These are phyloP conservation scores for Blepharisma japonicum DNA, from an alignment of 73 alveolate genomes.

Conservation along the genomic window DNA sequence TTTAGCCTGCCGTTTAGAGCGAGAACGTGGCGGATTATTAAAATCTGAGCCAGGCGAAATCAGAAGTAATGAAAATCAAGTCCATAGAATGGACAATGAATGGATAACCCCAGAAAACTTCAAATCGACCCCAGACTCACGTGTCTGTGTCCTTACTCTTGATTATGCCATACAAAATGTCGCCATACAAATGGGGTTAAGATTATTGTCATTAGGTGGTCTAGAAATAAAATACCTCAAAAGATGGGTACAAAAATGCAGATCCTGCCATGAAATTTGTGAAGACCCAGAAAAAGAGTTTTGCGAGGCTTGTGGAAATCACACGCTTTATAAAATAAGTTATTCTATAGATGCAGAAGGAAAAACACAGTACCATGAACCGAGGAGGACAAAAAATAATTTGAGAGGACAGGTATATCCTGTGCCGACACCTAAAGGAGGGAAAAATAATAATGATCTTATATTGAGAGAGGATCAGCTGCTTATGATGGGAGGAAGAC, in stretches of 20 bases:
- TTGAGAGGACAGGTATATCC: constrained; percentile 57
- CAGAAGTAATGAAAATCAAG: constrained; percentile 31
- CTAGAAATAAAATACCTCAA: constrained; percentile 42
- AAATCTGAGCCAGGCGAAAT: constrained; percentile 25
- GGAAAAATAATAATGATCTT: constrained; percentile 44
- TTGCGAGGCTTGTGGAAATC: constrained; percentile 65
- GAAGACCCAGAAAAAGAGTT: constrained; percentile 46
- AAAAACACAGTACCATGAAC: constrained; percentile 51
- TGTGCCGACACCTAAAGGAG: constrained; percentile 60
- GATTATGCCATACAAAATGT: constrained; percentile 74
- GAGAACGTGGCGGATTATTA: constrained; percentile 38
- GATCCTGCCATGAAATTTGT: constrained; percentile 48
- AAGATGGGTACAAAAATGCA: constrained; percentile 48
- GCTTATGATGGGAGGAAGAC: constrained; percentile 22
- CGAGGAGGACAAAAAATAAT: constrained; percentile 37
- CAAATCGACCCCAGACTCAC: constrained; percentile 27
- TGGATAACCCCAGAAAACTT: constrained; percentile 75
- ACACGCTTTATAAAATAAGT: constrained; percentile 56
- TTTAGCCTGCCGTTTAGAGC: constrained; percentile 39
- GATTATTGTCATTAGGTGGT: constrained; percentile 48
- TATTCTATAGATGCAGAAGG: constrained; percentile 57
- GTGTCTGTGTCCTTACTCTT: constrained; percentile 50
- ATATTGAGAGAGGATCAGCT: constrained; percentile 67
- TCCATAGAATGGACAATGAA: constrained; percentile 46
- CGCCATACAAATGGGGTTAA: constrained; percentile 53